A percentile compares a stretch with the other conserved stretches of the same genome.
These are phyloP conservation scores for Skeletonema marinoi DNA, from an alignment of 108 stramenopile species.

Conservation along the genomic window DNA sequence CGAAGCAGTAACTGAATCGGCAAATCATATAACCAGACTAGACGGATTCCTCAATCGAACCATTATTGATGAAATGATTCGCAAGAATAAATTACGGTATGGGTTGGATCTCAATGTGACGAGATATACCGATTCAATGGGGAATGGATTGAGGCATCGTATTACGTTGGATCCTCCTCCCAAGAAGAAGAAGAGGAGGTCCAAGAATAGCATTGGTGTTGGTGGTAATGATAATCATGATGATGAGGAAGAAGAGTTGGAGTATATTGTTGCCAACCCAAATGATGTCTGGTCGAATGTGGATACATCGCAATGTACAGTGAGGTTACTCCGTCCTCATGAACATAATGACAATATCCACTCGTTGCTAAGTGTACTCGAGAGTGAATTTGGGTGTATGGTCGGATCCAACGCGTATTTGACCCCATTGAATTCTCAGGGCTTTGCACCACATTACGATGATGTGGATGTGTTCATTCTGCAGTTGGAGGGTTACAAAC, in stretches of 20 bases:
- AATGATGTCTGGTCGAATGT: slow-evolving; percentile 83
- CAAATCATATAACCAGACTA: slow-evolving; percentile 38
- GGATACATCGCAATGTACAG: slow-evolving; percentile 77
- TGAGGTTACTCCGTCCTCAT: slow-evolving; percentile 95
- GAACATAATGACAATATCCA: slow-evolving; percentile 82
- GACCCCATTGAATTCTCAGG: slow-evolving; percentile 92
- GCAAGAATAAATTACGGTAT: slow-evolving; percentile 69
- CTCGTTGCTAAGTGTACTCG: slow-evolving; percentile 82
- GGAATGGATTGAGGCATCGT: slow-evolving; percentile 78
- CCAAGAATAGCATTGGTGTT: not conserved
- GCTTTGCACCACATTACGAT: slow-evolving; percentile 99
- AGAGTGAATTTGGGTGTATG: slow-evolving; percentile 93
- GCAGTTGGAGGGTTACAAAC: slow-evolving; percentile 90
- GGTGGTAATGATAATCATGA: not conserved
- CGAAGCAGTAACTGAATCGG: not conserved
- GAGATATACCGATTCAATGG: slow-evolving; percentile 67
- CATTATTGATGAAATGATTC: slow-evolving; percentile 59
- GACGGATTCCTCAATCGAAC: slow-evolving; percentile 65
- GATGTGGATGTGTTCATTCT: slow-evolving; percentile 97
- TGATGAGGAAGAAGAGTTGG: slow-evolving; percentile 34
- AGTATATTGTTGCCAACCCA: slow-evolving; percentile 64
- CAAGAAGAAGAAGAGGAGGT: slow-evolving; percentile 21
- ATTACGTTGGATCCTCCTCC: slow-evolving; percentile 73
- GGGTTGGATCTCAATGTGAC: slow-evolving; percentile 94
- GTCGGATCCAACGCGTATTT: slow-evolving; percentile 96